phyloP scores from a whole-genome alignment of 2,329 filamentous ascomycete species.

The Gyromitra esculenta region DNA sequence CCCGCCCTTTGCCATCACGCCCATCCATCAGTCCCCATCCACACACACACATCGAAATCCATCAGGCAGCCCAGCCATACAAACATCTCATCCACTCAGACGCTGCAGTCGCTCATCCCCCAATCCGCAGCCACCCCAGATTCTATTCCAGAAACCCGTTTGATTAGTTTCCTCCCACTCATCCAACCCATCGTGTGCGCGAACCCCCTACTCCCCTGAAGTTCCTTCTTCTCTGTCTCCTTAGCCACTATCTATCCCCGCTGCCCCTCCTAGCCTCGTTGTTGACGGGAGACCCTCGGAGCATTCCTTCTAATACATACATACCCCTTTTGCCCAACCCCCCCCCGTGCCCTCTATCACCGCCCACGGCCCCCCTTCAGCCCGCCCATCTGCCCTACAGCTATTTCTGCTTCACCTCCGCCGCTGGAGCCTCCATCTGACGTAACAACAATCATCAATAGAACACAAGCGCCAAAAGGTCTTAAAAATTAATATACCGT shows the following conservation, averaged over 20 bases:
- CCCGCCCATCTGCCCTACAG: constrained; percentile 6
- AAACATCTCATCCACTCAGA: constrained; percentile 46
- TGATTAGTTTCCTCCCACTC: constrained; percentile 47
- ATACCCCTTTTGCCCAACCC: constrained; percentile 31
- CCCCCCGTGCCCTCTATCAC: constrained; percentile 26
- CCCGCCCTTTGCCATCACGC: constrained; percentile 48
- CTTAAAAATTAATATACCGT: constrained; percentile 33
- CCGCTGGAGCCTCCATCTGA: constrained; percentile 46
- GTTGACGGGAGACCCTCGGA: constrained; percentile 18
- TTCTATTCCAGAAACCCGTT: constrained; percentile 38
- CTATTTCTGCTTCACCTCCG: constrained; percentile 21
- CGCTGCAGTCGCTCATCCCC: constrained; percentile 50
- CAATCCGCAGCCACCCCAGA: constrained; percentile 52
- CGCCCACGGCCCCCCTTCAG: constrained; percentile 46
- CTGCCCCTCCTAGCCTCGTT: constrained; percentile 45
- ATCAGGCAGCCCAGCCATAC: constrained; percentile 46
- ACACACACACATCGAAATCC: constrained; percentile 47
- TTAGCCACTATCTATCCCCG: constrained; percentile 44
- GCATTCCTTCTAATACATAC: constrained; percentile 23
- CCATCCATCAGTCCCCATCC: constrained; percentile 43
- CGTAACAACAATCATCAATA: constrained; percentile 37
- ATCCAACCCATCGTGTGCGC: constrained; percentile 49
- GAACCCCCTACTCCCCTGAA: constrained; percentile 36
- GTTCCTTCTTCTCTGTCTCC: constrained; percentile 36
- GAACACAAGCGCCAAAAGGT: constrained; percentile 37